Evolutionary conservation across 2,329 filamentous ascomycete species (phyloP).

Genomic region (Epicoccum sorghinum): DNA sequence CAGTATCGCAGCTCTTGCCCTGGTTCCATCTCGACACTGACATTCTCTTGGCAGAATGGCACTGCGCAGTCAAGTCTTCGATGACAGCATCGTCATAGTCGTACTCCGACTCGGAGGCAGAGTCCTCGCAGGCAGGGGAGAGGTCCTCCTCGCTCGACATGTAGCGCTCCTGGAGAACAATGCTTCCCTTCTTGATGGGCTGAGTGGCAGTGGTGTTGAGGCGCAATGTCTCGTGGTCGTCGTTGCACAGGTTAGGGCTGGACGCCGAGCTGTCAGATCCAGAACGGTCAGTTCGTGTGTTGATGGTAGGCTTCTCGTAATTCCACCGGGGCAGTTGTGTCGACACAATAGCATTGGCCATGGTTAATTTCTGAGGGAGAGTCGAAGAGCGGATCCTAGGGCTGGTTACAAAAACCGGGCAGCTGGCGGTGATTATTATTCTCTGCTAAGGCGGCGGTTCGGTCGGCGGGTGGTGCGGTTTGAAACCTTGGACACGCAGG

Average conservation of each 20-base stretch:
- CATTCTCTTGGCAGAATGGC: constrained; percentile 39
- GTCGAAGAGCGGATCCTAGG: constrained; percentile 6
- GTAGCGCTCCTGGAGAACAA: constrained; percentile 45
- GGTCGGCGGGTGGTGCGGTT: constrained; percentile 17
- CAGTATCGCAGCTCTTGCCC: constrained; percentile 45
- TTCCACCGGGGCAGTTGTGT: constrained; percentile 47
- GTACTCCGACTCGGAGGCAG: constrained; percentile 33
- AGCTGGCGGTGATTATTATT: constrained; percentile 24
- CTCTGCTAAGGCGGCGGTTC: constrained; percentile 17
- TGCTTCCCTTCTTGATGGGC: constrained; percentile 27
- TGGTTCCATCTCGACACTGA: constrained; percentile 42
- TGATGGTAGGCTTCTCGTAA: constrained; percentile 40
- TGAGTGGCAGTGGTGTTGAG: constrained; percentile 37
- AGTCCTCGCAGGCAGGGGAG: constrained; percentile 43
- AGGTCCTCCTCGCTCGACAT: constrained; percentile 49
- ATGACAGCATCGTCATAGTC: constrained; percentile 42
- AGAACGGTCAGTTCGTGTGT: constrained; percentile 34
- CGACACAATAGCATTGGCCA: constrained; percentile 41
- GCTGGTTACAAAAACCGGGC: constrained; percentile 6
- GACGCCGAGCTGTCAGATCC: constrained; percentile 41
- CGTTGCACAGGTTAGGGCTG: constrained; percentile 45
- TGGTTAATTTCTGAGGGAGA: constrained; percentile 23
- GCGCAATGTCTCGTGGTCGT: constrained; percentile 42
- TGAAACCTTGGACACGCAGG: constrained; percentile 41
- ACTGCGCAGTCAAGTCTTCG: constrained; percentile 36